Conservation (phyloP, 257 asterid genomes). For the Ophiorrhiza pumila region DNA sequence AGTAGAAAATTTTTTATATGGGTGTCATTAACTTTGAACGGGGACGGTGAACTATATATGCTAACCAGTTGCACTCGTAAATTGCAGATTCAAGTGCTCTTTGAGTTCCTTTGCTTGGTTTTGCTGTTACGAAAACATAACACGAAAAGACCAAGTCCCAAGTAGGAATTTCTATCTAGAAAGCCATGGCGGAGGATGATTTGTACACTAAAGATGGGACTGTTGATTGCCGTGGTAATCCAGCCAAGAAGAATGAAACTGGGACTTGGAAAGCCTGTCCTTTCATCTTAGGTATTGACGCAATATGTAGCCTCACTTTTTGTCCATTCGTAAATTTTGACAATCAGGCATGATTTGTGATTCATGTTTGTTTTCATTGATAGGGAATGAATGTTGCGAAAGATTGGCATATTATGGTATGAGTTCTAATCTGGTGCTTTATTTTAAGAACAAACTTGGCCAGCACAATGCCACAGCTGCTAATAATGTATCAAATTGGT, state of each 20-base stretch:
- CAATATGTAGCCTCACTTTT: neutral
- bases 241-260: constrained; percentile 60
- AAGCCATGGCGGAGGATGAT: constrained; percentile 42
- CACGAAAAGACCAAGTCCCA: neutral
- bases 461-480: constrained; percentile 58
- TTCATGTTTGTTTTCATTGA: neutral
- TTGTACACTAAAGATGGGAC: constrained; percentile 70
- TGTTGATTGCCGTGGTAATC: constrained; percentile 52
- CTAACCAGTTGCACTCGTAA: neutral
- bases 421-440: constrained; percentile 53
- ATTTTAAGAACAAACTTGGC: constrained; percentile 48
- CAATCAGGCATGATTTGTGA: neutral
- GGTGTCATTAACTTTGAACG: too few species aligned
- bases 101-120: neutral
- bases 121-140: neutral
- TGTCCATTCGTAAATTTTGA: neutral
- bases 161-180: neutral
- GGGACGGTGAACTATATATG: neutral
- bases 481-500: constrained; percentile 60
- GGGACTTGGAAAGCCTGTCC: constrained; percentile 89
- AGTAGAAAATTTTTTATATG: too few species aligned
- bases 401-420: constrained; percentile 75
- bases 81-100: neutral
- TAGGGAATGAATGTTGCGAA: constrained; percentile 67
- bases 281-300: constrained; percentile 50